Percentiles rank a stretch among this genome's conserved stretches.
Conservation (phyloP, 2,329 filamentous ascomycete species). For the Didymella sp. region DNA sequence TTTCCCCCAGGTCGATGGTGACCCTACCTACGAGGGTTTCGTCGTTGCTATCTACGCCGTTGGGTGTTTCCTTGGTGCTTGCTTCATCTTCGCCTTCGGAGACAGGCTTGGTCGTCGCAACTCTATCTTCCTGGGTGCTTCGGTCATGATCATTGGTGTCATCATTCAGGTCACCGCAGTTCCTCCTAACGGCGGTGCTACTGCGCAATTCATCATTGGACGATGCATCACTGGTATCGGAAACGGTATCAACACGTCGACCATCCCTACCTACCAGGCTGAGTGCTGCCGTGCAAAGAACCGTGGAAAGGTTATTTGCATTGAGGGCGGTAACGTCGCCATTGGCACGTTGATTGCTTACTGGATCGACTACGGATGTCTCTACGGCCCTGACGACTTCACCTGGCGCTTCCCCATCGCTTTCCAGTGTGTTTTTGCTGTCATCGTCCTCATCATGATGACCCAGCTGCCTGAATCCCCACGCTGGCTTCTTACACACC, state of each 20-base stretch:
- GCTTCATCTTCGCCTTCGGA: constrained; percentile 49
- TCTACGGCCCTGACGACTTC: constrained; percentile 38
- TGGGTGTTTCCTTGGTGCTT: constrained; percentile 54
- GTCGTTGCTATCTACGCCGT: constrained; percentile 61
- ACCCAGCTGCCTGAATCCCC: constrained; percentile 41
- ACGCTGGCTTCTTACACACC: constrained; percentile 44
- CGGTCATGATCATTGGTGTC: constrained; percentile 53
- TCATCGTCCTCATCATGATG: constrained; percentile 48
- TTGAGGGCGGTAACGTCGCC: constrained; percentile 60
- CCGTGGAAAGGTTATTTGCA: constrained; percentile 66
- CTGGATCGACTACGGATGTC: constrained; percentile 59
- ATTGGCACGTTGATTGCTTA: constrained; percentile 59
- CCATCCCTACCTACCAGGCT: constrained; percentile 61
- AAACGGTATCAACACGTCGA: constrained; percentile 63
- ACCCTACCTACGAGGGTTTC: constrained; percentile 53
- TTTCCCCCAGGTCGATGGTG: constrained; percentile 48
- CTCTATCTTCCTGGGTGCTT: constrained; percentile 52
- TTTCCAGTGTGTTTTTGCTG: constrained; percentile 59
- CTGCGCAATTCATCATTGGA: constrained; percentile 60
- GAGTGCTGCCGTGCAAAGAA: constrained; percentile 62
- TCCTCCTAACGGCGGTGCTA: constrained; percentile 37
- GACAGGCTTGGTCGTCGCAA: constrained; percentile 53
- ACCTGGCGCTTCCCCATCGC: constrained; percentile 61
- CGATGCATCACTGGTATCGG: constrained; percentile 61
- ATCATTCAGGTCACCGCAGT: constrained; percentile 48